Base-by-base conservation (phyloP, 2,329 filamentous ascomycete species). In the Trichophyton benhamiae region DNA sequence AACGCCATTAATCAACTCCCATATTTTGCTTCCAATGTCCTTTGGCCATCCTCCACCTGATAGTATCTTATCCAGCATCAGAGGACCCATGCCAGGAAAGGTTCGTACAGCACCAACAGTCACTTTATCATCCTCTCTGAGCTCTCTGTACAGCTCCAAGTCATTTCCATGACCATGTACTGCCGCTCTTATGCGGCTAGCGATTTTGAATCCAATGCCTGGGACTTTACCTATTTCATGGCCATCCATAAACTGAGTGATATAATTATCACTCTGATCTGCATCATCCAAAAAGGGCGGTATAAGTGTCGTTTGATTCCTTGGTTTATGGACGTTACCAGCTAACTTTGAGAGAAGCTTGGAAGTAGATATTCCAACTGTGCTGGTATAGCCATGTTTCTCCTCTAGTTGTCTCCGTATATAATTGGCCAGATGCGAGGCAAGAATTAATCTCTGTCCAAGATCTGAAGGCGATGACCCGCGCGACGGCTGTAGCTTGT, bases 301-400 rank as follows among this genome's bases (percentile, higher is more conserved):
- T 49, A 95, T 74, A 6, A 97, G 77, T 0, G 88, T 90, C 0
- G 92, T 97, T 73, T 97, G 94, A 63, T 84, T 87, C 62, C 86
- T 86, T 0, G 92, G 92, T 75, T 97, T 97, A 71, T 96, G 84
- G 62, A 87, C 78, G 71, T 84, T 88, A 11, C 92, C 92, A 8
- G 85, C 88, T 13, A 97, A 80, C 73, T 97, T 97, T 62, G 88
- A 85, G 9, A 96, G 78, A 3, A 92, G 74, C 73, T 97, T 97
- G 69, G 87, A 92, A 0, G 89, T 95, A 1, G 91, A 87, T 22
- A 97, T 84, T 3, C 92, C 92, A 48, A 89, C 91, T 0, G 91
- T 92, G 30, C 87, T 87, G 0, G 91, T 96, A 74, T 92, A 96
- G 1, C 90, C 89, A 68, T 85, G 87, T 53, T 89, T 80, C 53